Base-by-base conservation (phyloP, 176 grass and related monocot species). In the Elaeis guineensis region DNA sequence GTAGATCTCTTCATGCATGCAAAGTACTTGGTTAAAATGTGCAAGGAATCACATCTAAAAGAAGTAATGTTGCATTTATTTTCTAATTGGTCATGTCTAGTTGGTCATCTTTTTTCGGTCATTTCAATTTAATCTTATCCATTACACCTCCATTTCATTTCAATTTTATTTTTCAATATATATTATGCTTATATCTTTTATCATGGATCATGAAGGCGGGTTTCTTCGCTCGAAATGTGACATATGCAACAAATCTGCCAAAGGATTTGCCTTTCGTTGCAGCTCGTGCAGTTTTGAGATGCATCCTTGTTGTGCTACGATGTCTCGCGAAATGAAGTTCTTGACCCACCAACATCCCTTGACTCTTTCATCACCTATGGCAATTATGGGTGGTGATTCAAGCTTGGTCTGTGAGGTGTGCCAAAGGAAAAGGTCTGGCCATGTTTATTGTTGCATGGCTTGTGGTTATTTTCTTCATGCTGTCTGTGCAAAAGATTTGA, bases 231-330 rank as follows among this genome's bases (percentile, higher is more conserved):
- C 83, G 65, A 90, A 72, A 39, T 96, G 92, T 64, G 75, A 88
- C 75, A 54, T 85, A 21, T 96, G 87, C 72, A 75, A 83, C 68
- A 88, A 88, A 83, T 3, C 78, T 15, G 61, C 82, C 7, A 75
- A 75, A 57, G 92, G 92, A 12, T 96, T 77, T 63, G 71, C 69
- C 25, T 96, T 68, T 56, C 83, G 69, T 25, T 96, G 92, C 84
- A 78, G 70, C 32, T 61, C 65, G 51, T 96, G 92, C 83, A 60
- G 80, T 64, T 96, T 96, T 60, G 78, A 80, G 68, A 74, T 95
- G 86, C 91, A 90, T 62, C 86, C 91, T 39, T 95, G 86, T 60
- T 95, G 91, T 70, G 86, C 86, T 8, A 49, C 83, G 4, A 87
- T 90, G 86, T 18, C 17, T 5, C 53, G 49, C 17, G 60, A 69